These are phyloP conservation scores for Neonectria hederae DNA, from an alignment of 2,329 filamentous ascomycete genomes.

Conservation along the genomic window DNA sequence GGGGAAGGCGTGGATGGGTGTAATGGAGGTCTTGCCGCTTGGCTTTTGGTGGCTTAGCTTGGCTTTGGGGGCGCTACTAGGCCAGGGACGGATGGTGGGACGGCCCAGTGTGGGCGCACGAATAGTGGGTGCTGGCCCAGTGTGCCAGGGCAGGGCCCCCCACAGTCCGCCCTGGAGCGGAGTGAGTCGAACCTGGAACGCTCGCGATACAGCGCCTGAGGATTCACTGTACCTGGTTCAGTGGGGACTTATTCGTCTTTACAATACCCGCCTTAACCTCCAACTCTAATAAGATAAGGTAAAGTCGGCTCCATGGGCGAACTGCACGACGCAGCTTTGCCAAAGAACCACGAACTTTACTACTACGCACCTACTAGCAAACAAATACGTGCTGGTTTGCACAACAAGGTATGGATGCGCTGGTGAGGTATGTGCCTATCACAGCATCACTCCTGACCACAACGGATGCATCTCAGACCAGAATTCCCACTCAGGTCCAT, in stretches of 20 bases:
- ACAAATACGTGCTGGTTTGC: not conserved
- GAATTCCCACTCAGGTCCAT: conserved; percentile 12
- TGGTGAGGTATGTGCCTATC: not conserved
- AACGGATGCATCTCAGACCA: conserved; percentile 4
- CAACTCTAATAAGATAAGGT: too few relatives aligned
- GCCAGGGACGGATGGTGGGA: conserved; percentile 28
- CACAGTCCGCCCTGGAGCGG: conserved; percentile 8
- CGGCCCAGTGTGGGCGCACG: conserved; percentile 19
- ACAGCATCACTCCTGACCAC: not conserved
- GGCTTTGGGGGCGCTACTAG: conserved; percentile 30
- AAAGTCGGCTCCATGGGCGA: not conserved
- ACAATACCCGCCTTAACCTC: not conserved
- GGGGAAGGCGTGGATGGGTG: conserved; percentile 10
- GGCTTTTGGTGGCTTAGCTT: conserved; percentile 34
- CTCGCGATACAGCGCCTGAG: conserved; percentile 21
- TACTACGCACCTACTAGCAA: not conserved
- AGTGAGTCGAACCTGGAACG: conserved; percentile 14
- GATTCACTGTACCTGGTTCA: conserved; percentile 22
- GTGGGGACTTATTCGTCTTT: not conserved
- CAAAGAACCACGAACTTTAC: not conserved
- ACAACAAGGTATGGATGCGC: not conserved
- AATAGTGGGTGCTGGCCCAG: conserved; percentile 11
- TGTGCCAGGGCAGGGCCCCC: not conserved
- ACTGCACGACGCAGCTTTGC: not conserved
- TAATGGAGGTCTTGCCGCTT: conserved; percentile 16